Conservation (phyloP, 768 basidiomycete genomes). For the Sporobolomyces roseus region DNA sequence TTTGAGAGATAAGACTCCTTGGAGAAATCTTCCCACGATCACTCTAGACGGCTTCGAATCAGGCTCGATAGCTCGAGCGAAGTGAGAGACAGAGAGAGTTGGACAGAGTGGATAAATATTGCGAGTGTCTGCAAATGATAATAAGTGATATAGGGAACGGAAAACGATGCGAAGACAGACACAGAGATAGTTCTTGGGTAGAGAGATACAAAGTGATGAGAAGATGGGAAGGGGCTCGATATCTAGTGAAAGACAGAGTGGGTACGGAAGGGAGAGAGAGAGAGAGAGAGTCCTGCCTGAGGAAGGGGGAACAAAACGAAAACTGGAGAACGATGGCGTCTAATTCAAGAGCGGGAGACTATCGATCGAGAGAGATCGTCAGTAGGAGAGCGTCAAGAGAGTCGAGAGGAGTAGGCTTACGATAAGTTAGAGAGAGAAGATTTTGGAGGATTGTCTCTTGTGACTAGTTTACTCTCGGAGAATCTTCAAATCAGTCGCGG, state of each 20-base stretch:
- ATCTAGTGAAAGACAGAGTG: neutral
- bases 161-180: conserved; percentile 1
- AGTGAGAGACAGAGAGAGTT: neutral
- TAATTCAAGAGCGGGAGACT: too few relatives aligned
- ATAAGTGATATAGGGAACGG: neutral
- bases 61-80: too few relatives aligned
- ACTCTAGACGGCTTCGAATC: too few relatives aligned
- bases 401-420: too few relatives aligned
- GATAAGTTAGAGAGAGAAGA: neutral
- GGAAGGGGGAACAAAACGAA: neutral
- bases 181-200: neutral
- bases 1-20: too few relatives aligned
- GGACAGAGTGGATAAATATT: neutral
- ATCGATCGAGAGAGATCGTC: too few relatives aligned
- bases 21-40: too few relatives aligned
- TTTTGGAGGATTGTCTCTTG: neutral
- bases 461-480: neutral
- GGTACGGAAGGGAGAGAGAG: neutral
- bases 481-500: conserved; percentile 10
- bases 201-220: conserved; percentile 2
- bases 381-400: too few relatives aligned
- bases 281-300: conserved; percentile 17
- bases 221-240: too few relatives aligned
- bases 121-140: conserved; percentile 1
- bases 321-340: conserved; percentile 4